These are phyloP conservation scores for Leishmania major DNA, from an alignment of 208 protist species.

Conservation along the genomic window DNA sequence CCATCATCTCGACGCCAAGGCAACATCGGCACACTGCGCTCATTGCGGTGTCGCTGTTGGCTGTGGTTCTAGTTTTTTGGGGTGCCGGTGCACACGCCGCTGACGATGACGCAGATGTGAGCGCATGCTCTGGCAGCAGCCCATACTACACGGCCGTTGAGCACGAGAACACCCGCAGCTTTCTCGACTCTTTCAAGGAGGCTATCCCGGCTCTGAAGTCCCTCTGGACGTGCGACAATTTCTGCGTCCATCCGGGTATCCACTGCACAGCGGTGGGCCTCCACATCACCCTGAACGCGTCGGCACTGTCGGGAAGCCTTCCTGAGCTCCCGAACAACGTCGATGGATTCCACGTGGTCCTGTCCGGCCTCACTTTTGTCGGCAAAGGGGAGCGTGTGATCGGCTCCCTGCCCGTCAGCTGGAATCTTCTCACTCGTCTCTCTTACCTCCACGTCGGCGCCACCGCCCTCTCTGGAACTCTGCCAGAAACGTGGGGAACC, in stretches of 20 bases:
- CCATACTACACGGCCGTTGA: constrained; percentile 16
- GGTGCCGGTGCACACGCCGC: background rate
- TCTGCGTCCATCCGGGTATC: constrained; percentile 14
- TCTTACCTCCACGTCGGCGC: constrained; percentile 3
- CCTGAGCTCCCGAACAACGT: constrained; percentile 18
- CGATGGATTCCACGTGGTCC: constrained; percentile 3
- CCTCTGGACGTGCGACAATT: constrained; percentile 25
- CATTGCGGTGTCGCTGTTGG: constrained; percentile 10
- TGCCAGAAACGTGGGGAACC: constrained; percentile 4
- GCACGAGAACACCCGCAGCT: constrained; percentile 17
- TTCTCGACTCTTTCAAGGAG: constrained; percentile 19
- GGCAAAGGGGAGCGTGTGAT: constrained; percentile 6
- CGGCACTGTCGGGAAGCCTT: constrained; percentile 9
- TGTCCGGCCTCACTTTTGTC: background rate
- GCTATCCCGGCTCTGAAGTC: constrained; percentile 2
- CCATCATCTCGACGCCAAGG: background rate
- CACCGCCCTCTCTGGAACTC: constrained; percentile 12
- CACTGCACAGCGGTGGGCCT: constrained; percentile 6
- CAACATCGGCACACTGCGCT: background rate
- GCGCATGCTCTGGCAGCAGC: constrained; percentile 8
- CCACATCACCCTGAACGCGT: constrained; percentile 5
- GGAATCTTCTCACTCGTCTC: constrained; percentile 10
- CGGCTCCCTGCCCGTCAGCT: constrained; percentile 16
- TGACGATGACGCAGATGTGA: background rate
- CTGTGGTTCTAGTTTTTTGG: constrained; percentile 10